Base-by-base conservation (phyloP, 129 eudicot species). In the Rutidosis leptorrhynchoides region DNA sequence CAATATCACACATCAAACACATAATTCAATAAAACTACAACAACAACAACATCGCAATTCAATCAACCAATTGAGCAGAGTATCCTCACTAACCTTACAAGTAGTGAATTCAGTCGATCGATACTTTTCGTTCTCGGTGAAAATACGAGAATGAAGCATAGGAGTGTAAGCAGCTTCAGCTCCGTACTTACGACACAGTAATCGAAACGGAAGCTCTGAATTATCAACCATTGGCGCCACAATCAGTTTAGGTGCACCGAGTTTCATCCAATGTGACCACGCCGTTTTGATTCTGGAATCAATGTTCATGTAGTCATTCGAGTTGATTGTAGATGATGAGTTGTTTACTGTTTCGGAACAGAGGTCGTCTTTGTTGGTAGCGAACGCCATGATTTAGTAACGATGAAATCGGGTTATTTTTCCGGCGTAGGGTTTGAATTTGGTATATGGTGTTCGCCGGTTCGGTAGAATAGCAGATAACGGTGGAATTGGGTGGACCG, bases 91-190 rank as follows among this genome's bases (percentile, higher is more conserved):
- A 58, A 88, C 99, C 95, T 89, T 71, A 82, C 97, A 94, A 42
- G 97, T 86, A 56, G 93, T 82, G 63, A 94, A 94, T 65, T 93
- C 99, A 56, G 66, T 76, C 16, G 80, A 55, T 0, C 97, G 86
- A 75, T 82, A 86, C 73, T 93, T 94, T 25, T 94, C 99, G 29
- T 61, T 86, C 71, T 86, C 87, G 4, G 73, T 58, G 67, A 89
- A 88, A 42, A 85, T 78, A 32, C 96, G 79, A 60, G 96, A 80
- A 65, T 88, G 96, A 19, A 93, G 85, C 96, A 89, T 93, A 5
- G 99, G 96, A 1, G 95, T 93, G 65, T 93, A 93, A 28, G 99
- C 99, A 51, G 96, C 96, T 37, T 77, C 67, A 37, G 96, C 99
- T 0, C 99, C 96, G 56, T 85, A 86, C 65, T 88, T 93, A 1